Conservation (phyloP, 768 basidiomycete species). For the Termitomyces sp. region DNA sequence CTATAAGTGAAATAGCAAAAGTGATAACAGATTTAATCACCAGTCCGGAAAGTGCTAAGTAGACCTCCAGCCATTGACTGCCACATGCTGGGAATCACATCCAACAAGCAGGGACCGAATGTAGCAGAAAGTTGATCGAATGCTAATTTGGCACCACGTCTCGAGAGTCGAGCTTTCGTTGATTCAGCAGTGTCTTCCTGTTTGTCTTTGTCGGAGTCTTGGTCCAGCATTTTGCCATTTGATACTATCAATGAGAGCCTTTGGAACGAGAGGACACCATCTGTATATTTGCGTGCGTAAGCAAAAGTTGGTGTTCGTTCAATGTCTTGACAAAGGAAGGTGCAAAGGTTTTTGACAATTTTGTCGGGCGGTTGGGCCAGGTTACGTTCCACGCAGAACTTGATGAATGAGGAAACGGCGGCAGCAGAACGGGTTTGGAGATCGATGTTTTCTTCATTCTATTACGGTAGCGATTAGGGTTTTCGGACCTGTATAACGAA, state of each 20-base stretch:
- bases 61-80: constrained; percentile 84
- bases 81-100: constrained; percentile 92
- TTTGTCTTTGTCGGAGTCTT: constrained; percentile 40
- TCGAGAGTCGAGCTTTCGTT: constrained; percentile 63
- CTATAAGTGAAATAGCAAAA: neutral
- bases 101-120: constrained; percentile 72
- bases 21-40: constrained; percentile 36
- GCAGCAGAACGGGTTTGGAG: constrained; percentile 86
- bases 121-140: constrained; percentile 72
- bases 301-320: constrained; percentile 89
- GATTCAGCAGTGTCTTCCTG: constrained; percentile 52
- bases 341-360: constrained; percentile 95
- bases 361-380: constrained; percentile 89
- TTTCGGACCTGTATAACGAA: neutral
- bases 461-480: constrained; percentile 5
- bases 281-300: constrained; percentile 49
- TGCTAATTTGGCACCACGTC: constrained; percentile 83
- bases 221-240: constrained; percentile 30
- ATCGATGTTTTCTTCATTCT: constrained; percentile 87
- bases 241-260: constrained; percentile 29
- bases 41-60: constrained; percentile 57
- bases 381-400: constrained; percentile 71
- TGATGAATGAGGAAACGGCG: constrained; percentile 84
- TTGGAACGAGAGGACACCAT: constrained; percentile 79
- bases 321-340: constrained; percentile 91